Evolutionary conservation across 805 yeast species (phyloP).

Genomic region (Ogataea nakhonphanomensis): DNA sequence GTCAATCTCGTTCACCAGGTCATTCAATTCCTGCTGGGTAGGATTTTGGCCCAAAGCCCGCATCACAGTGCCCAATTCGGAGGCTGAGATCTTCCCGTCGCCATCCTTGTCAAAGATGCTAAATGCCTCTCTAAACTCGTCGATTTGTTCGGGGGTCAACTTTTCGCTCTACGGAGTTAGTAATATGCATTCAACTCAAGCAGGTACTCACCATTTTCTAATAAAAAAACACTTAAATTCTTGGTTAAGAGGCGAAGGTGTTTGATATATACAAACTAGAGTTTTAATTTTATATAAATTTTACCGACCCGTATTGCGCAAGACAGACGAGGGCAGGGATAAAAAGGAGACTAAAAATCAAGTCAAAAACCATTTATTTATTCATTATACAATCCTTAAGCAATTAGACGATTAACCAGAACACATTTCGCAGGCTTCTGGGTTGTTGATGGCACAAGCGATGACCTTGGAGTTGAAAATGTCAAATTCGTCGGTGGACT

Average conservation of each 20-base stretch:
- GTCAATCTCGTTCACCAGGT: slow-evolving; percentile 96
- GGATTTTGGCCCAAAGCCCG: slow-evolving; percentile 98
- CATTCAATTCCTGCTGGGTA: slow-evolving; percentile 91
- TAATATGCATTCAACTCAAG: not conserved
- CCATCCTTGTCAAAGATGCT: slow-evolving; percentile 95
- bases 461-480: slow-evolving; percentile 90
- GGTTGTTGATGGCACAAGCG: slow-evolving; percentile 96
- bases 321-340: slow-evolving; percentile 1
- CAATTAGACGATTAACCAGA: slow-evolving; percentile 60
- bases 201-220: slow-evolving; percentile 8
- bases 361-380: not conserved
- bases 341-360: not conserved
- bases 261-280: no score
- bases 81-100: slow-evolving; percentile 94
- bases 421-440: slow-evolving; percentile 98
- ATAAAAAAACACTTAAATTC: slow-evolving; percentile 4
- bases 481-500: slow-evolving; percentile 55
- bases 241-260: slow-evolving; percentile 5
- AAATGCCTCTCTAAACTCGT: slow-evolving; percentile 97
- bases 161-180: slow-evolving; percentile 61
- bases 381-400: slow-evolving; percentile 6
- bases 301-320: not conserved
- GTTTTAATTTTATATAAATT: no score
- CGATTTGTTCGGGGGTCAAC: slow-evolving; percentile 92
- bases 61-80: slow-evolving; percentile 97